Conservation (phyloP, 495 filamentous ascomycete species). For the Staphylotrichum tortipilum region DNA sequence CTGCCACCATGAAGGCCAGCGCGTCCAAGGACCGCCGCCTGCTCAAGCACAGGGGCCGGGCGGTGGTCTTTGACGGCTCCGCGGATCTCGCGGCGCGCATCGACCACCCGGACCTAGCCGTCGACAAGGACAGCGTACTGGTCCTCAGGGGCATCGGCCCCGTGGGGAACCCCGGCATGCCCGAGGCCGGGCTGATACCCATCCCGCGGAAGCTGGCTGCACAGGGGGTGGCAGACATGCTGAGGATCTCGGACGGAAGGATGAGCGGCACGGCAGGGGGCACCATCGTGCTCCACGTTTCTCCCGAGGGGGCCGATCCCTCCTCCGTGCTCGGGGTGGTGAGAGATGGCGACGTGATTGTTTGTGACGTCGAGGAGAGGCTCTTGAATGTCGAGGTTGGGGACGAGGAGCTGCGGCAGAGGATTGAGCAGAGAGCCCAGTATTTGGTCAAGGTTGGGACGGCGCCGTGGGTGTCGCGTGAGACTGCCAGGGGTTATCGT, state of each 20-base stretch:
- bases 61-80: slow-evolving; percentile 51
- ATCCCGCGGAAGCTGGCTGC: slow-evolving; percentile 54
- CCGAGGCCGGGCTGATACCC: slow-evolving; percentile 56
- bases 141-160: slow-evolving; percentile 55
- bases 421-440: slow-evolving; percentile 30
- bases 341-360: slow-evolving; percentile 49
- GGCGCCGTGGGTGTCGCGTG: slow-evolving; percentile 29
- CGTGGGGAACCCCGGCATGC: slow-evolving; percentile 60
- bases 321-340: slow-evolving; percentile 52
- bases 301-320: slow-evolving; percentile 52
- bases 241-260: slow-evolving; percentile 55
- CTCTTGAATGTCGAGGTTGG: slow-evolving; percentile 39
- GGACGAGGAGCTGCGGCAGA: slow-evolving; percentile 37
- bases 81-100: slow-evolving; percentile 50
- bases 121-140: slow-evolving; percentile 46
- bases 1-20: slow-evolving; percentile 52
- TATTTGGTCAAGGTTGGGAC: slow-evolving; percentile 7
- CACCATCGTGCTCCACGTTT: slow-evolving; percentile 58
- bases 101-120: slow-evolving; percentile 46
- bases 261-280: slow-evolving; percentile 65
- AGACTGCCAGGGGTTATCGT: slow-evolving; percentile 48
- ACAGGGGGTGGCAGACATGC: slow-evolving; percentile 55
- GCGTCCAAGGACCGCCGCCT: slow-evolving; percentile 47
- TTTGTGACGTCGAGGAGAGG: slow-evolving; percentile 41
- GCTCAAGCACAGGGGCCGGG: slow-evolving; percentile 44